Evolutionary conservation across 768 basidiomycete genomes (phyloP), one percentile per base, ranked within the genome.

Genomic region (Termitomyces sp.): DNA sequence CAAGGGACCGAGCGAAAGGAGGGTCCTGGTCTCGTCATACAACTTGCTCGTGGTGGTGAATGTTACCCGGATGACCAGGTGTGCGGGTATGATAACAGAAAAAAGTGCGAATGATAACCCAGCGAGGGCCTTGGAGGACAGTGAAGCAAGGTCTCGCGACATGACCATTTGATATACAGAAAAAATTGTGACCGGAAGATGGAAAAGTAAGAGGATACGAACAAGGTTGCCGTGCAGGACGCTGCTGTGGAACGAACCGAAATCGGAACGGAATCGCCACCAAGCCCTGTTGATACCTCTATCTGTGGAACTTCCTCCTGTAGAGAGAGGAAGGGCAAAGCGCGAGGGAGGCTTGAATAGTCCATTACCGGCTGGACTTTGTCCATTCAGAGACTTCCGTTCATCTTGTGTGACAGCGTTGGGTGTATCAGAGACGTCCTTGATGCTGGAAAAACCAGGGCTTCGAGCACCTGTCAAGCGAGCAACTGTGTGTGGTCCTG

Each of bases 121-220:
- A 5, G 93, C 94, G 41, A 98, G 85, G 21, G 84, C 84, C 50
- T 89, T 81, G 25, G 90, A 86, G 4, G 82, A 73, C 25, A 81
- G 64, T 2, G 84, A 80, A 0, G 83, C 80, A 2, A 77, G 70
- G 3, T 76, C 68, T 7, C 74, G 75, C 17, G 82, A 77, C 32
- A 85, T 71, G 11, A 84, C 82, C 80, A 95, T 87, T 66, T 95
- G 87, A 70, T 93, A 98, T 59, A 83, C 86, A 3, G 94, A 91
- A 72, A 96, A 96, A 51, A 93, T 83, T 35, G 94, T 96, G 57
- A 98, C 82, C 7, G 96, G 96, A 19, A 98, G 83, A 71, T 99
- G 96, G 75, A 99, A 98, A 34, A 95, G 76, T 38, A 97, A 79
- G 42, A 98, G 82, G 56, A 98, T 77, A 58, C 96, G 90, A 57